phyloP scores from a whole-genome alignment of 2,329 filamentous ascomycete genomes.

The Fusarium nematophilum region DNA sequence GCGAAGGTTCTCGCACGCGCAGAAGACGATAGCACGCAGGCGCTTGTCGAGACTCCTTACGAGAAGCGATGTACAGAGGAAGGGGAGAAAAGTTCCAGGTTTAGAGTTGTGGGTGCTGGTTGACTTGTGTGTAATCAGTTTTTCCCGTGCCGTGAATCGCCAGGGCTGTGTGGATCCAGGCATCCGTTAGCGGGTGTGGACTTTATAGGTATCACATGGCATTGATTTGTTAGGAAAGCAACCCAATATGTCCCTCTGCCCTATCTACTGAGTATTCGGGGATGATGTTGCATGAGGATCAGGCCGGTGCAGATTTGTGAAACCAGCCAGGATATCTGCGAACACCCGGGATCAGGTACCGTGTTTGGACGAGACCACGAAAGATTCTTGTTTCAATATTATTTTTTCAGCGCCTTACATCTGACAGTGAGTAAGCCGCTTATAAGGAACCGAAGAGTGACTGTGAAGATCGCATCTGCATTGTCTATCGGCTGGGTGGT shows the following conservation, averaged over 20 bases:
- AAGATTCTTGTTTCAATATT: no score
- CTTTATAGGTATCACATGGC: neutral
- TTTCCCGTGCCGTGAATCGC: slow-evolving; percentile 55
- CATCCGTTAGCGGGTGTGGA: neutral
- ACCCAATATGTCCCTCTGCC: neutral
- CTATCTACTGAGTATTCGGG: neutral
- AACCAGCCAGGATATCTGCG: no score
- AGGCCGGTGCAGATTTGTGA: no score
- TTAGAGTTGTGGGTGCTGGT: slow-evolving; percentile 27
- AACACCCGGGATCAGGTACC: no score
- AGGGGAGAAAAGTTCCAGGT: slow-evolving; percentile 24
- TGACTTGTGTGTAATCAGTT: slow-evolving; percentile 46
- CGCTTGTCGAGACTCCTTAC: slow-evolving; percentile 38
- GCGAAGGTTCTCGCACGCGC: slow-evolving; percentile 31
- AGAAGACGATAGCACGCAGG: slow-evolving; percentile 34
- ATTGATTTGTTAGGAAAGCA: neutral
- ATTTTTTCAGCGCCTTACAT: no score
- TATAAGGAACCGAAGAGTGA: no score
- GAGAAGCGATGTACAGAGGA: slow-evolving; percentile 24
- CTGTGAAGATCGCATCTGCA: no score
- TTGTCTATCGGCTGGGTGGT: no score
- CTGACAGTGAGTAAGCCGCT: no score
- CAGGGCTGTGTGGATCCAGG: slow-evolving; percentile 43
- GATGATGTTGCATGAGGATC: neutral
- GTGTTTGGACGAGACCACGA: no score